Conservation (phyloP, 108 stramenopile species). For the Nitzschia sp. region DNA sequence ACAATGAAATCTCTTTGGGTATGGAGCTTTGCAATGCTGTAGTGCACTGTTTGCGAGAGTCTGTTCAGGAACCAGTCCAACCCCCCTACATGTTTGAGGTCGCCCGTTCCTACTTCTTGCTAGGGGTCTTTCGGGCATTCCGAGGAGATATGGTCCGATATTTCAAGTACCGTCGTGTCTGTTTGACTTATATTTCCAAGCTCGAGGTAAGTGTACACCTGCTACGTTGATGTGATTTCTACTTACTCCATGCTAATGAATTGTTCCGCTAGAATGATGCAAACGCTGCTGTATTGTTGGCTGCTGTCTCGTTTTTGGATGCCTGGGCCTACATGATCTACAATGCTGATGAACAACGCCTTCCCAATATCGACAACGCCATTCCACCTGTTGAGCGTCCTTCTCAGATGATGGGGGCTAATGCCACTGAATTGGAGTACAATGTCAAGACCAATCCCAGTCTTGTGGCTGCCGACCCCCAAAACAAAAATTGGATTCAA, state of each 20-base stretch:
- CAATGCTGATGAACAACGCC: constrained; percentile 64
- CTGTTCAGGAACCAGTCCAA: constrained; percentile 56
- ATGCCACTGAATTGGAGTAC: constrained; percentile 50
- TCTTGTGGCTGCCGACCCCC: constrained; percentile 60
- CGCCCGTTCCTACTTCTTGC: constrained; percentile 79
- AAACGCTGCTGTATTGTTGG: constrained; percentile 56
- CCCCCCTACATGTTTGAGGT: constrained; percentile 67
- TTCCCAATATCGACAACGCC: constrained; percentile 73
- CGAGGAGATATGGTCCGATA: constrained; percentile 83
- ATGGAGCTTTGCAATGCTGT: constrained; percentile 83
- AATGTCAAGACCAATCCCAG: constrained; percentile 43
- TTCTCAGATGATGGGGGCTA: constrained; percentile 16
- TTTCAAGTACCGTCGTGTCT: constrained; percentile 88
- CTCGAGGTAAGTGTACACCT: constrained; percentile 45
- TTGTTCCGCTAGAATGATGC: constrained; percentile 37
- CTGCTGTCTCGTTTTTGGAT: constrained; percentile 81
- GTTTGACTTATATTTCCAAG: constrained; percentile 69
- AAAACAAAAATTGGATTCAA: constrained; percentile 87
- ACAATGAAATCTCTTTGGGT: constrained; percentile 66
- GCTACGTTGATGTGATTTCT: background rate
- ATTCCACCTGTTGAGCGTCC: constrained; percentile 52
- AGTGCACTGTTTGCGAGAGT: constrained; percentile 76
- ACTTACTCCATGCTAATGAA: background rate
- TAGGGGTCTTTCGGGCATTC: constrained; percentile 77
- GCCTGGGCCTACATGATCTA: constrained; percentile 86